Conservation (phyloP, 1,139 yeast genomes). For the Dujonia santamariae region DNA sequence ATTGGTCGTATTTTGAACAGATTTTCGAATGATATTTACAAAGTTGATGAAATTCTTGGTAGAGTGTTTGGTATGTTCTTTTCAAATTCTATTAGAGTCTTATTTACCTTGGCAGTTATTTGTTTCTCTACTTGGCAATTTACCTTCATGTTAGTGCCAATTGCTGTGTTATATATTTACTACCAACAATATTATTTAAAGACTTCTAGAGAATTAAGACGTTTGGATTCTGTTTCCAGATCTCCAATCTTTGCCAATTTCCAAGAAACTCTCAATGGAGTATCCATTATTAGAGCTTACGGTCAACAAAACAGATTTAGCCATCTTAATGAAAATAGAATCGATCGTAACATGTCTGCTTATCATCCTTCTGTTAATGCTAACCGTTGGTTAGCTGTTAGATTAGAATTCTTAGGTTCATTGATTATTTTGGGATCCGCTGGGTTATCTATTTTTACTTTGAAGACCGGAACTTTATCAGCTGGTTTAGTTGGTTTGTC, state of each 20-base stretch:
- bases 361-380: constrained; percentile 92
- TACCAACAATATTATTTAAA: constrained; percentile 88
- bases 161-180: constrained; percentile 68
- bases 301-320: constrained; percentile 72
- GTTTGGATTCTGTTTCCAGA: constrained; percentile 88
- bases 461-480: constrained; percentile 64
- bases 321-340: constrained; percentile 68
- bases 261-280: constrained; percentile 92
- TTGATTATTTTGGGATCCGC: constrained; percentile 83
- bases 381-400: constrained; percentile 94
- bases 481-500: constrained; percentile 94
- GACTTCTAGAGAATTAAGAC: constrained; percentile 91
- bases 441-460: constrained; percentile 68
- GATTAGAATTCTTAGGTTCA: constrained; percentile 89
- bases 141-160: constrained; percentile 65
- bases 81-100: constrained; percentile 66
- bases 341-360: constrained; percentile 86
- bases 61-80: constrained; percentile 85
- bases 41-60: constrained; percentile 84
- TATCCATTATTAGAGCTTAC: constrained; percentile 86
- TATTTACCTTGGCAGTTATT: constrained; percentile 79
- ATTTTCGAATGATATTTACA: constrained; percentile 90
- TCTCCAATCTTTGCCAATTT: constrained; percentile 96
- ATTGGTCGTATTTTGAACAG: constrained; percentile 91
- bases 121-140: constrained; percentile 89